Evolutionary conservation across 495 filamentous ascomycete species (phyloP).

Genomic region (Trichoderma reesei): DNA sequence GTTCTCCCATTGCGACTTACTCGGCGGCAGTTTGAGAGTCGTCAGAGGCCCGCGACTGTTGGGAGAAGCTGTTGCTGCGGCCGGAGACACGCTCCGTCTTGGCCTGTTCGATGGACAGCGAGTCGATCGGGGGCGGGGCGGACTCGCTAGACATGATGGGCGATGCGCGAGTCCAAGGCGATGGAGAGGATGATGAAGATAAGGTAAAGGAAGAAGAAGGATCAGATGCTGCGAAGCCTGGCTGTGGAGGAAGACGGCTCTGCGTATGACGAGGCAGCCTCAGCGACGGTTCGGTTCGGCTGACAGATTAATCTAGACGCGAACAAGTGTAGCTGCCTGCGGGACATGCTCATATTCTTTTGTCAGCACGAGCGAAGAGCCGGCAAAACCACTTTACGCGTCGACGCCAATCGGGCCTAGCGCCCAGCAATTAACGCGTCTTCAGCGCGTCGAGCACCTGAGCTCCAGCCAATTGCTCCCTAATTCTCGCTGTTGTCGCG

Average conservation of each 20-base stretch:
- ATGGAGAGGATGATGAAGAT: not conserved
- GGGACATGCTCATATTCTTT: not conserved
- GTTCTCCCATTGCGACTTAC: constrained; percentile 32
- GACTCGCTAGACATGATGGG: not conserved
- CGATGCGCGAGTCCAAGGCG: not conserved
- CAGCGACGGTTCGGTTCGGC: not conserved
- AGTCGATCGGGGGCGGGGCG: not conserved
- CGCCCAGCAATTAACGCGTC: constrained; percentile 21
- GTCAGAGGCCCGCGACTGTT: constrained; percentile 40
- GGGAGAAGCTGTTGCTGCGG: constrained; percentile 51
- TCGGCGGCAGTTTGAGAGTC: constrained; percentile 81
- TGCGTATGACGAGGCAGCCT: not conserved
- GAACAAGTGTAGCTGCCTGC: not conserved
- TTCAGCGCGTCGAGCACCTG: constrained; percentile 8
- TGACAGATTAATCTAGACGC: not conserved
- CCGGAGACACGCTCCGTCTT: constrained; percentile 14
- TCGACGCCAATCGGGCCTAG: constrained; percentile 19
- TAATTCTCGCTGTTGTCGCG: not conserved
- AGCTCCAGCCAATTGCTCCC: constrained; percentile 4
- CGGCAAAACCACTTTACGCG: constrained; percentile 34
- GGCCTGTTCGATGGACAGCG: not conserved
- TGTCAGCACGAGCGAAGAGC: not conserved
- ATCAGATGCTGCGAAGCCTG: not conserved
- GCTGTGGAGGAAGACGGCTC: not conserved
- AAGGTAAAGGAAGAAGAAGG: too few relatives aligned